Conservation (phyloP, 352 stramenopile species). For the Phytopythium montanum region DNA sequence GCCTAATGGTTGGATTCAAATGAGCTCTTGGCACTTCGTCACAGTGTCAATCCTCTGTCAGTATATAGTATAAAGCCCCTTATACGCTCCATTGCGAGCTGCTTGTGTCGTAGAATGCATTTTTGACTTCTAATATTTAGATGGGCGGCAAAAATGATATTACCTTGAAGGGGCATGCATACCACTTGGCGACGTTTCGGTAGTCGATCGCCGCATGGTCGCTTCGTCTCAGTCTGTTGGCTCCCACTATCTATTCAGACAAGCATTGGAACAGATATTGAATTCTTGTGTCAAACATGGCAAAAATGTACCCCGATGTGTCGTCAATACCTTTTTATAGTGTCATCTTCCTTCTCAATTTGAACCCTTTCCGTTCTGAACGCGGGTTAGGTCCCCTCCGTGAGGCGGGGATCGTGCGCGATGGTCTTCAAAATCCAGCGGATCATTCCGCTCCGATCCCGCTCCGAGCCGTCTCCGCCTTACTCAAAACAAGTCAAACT, state of each 20-base stretch:
- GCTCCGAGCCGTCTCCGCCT: not conserved
- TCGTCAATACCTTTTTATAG: not conserved
- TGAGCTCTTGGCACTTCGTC: too few relatives aligned
- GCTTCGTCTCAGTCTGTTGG: not conserved
- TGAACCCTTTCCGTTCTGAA: not conserved
- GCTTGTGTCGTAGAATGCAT: too few relatives aligned
- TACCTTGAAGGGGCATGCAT: not conserved
- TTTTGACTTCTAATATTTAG: too few relatives aligned
- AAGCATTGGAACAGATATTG: not conserved
- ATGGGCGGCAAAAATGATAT: too few relatives aligned
- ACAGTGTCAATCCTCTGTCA: too few relatives aligned
- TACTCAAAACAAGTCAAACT: not conserved
- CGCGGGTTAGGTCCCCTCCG: not conserved
- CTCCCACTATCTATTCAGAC: not conserved
- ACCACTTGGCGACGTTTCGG: not conserved
- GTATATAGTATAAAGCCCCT: too few relatives aligned
- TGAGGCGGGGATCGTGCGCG: conserved; percentile 6
- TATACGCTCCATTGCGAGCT: too few relatives aligned
- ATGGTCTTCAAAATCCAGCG: conserved; percentile 5
- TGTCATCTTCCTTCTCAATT: not conserved
- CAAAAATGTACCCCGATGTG: not conserved
- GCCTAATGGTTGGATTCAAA: too few relatives aligned
- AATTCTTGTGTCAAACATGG: not conserved
- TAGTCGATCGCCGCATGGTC: conserved; percentile 1
- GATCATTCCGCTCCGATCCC: conserved; percentile 7